Evolutionary conservation across 164 flowering plant genomes (phyloP).

Genomic region (Euptelea pleiosperma): DNA sequence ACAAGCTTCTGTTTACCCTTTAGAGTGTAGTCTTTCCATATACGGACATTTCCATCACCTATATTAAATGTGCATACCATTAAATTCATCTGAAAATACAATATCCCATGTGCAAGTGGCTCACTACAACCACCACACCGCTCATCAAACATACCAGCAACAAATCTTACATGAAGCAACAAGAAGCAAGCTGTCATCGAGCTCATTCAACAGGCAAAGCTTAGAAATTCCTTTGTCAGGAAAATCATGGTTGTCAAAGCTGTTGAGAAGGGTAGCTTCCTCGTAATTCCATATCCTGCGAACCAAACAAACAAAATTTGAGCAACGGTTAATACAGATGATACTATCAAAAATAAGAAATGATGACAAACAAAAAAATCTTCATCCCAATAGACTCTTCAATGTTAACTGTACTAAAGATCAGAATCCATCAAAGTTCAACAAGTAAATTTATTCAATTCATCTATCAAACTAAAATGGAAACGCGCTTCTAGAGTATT

Average conservation of each 20-base stretch:
- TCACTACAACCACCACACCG: slow-evolving; percentile 8
- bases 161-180: slow-evolving; percentile 86
- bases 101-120: slow-evolving; percentile 7
- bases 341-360: too few relatives aligned
- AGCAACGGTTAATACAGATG: neutral
- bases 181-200: slow-evolving; percentile 92
- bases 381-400: too few relatives aligned
- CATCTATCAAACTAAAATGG: too few relatives aligned
- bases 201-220: slow-evolving; percentile 89
- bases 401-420: too few relatives aligned
- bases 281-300: slow-evolving; percentile 90
- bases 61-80: slow-evolving; percentile 8
- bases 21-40: slow-evolving; percentile 81
- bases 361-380: too few relatives aligned
- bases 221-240: slow-evolving; percentile 89
- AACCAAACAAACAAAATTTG: neutral
- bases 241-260: slow-evolving; percentile 80
- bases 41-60: slow-evolving; percentile 91
- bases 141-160: slow-evolving; percentile 19
- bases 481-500: too few relatives aligned
- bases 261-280: slow-evolving; percentile 59
- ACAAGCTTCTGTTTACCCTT: slow-evolving; percentile 79
- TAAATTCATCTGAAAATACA: neutral
- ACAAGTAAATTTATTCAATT: too few relatives aligned
- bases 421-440: too few relatives aligned